These are phyloP conservation scores for Cotoneaster glaucophyllus DNA, from an alignment of 306 rosid genomes.

Conservation along the genomic window DNA sequence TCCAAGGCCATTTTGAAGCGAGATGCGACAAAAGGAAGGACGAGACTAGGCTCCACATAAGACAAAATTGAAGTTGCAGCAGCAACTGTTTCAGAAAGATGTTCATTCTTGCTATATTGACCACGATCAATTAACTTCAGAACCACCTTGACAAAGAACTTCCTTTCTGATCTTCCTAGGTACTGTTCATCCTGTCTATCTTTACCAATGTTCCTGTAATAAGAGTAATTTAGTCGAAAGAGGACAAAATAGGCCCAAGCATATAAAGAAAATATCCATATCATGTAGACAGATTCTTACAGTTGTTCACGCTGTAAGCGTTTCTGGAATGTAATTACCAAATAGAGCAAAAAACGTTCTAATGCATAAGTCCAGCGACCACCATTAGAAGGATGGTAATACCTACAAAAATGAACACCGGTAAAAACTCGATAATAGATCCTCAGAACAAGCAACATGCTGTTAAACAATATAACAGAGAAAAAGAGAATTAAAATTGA, in stretches of 20 bases:
- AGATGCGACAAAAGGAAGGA: constrained; percentile 94
- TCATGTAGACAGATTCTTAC: constrained; percentile 42
- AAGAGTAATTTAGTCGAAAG: constrained; percentile 37
- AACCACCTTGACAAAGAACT: constrained; percentile 64
- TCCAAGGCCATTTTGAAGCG: constrained; percentile 99
- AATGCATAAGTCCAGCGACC: constrained; percentile 97
- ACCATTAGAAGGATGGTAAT: constrained; percentile 98
- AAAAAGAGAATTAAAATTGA: constrained; percentile 21
- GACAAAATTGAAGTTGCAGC: constrained; percentile 90
- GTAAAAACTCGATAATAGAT: constrained; percentile 11
- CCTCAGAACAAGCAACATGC: neutral
- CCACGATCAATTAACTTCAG: constrained; percentile 95
- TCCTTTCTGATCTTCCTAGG: constrained; percentile 80
- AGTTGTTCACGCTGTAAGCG: constrained; percentile 77
- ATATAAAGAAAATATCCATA: constrained; percentile 14
- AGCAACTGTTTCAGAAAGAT: constrained; percentile 94
- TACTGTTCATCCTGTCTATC: constrained; percentile 36
- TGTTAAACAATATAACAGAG: neutral
- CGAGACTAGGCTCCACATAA: constrained; percentile 85
- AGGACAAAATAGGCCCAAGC: constrained; percentile 16
- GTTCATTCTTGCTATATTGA: constrained; percentile 97
- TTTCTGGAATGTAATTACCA: constrained; percentile 80
- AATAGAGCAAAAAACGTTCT: constrained; percentile 75
- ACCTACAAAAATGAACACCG: constrained; percentile 41
- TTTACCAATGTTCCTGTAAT: constrained; percentile 42